These are phyloP conservation scores for Epicoccum nigrum DNA, from an alignment of 2,329 filamentous ascomycete species.

Conservation along the genomic window DNA sequence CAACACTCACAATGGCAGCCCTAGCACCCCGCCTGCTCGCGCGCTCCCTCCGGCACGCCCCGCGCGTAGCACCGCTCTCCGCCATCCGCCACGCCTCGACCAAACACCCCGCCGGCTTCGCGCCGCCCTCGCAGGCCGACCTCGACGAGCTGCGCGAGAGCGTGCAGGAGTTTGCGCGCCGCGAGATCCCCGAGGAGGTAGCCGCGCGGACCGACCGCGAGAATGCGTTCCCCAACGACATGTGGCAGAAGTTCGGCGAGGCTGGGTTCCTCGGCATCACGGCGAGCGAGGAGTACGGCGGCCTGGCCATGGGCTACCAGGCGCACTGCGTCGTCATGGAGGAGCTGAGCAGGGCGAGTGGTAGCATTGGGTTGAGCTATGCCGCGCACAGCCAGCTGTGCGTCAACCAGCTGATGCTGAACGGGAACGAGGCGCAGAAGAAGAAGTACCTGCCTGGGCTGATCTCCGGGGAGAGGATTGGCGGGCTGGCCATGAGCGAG, in stretches of 20 bases:
- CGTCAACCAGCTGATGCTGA: constrained; percentile 93
- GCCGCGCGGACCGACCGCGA: constrained; percentile 81
- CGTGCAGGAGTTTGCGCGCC: constrained; percentile 84
- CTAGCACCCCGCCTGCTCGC: constrained; percentile 45
- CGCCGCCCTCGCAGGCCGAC: constrained; percentile 72
- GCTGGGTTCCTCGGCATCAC: constrained; percentile 92
- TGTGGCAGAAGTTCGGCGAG: constrained; percentile 94
- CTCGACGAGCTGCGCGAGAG: constrained; percentile 80
- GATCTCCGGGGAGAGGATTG: constrained; percentile 79
- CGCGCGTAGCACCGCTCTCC: constrained; percentile 22
- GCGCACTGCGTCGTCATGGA: constrained; percentile 96
- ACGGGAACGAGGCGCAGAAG: constrained; percentile 82
- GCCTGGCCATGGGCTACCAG: constrained; percentile 91
- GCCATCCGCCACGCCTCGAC: constrained; percentile 61
- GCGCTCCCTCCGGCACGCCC: constrained; percentile 47
- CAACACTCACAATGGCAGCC: constrained; percentile 39
- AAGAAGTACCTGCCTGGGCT: constrained; percentile 77
- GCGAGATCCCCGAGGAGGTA: constrained; percentile 84
- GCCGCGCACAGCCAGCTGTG: constrained; percentile 96
- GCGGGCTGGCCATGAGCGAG: constrained; percentile 94
- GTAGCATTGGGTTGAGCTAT: constrained; percentile 85
- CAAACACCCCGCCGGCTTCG: constrained; percentile 72
- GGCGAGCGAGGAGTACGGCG: constrained; percentile 89
- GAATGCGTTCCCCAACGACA: constrained; percentile 86
- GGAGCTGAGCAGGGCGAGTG: constrained; percentile 87